These are phyloP conservation scores for Luffa aegyptiaca DNA, from an alignment of 306 rosid genomes.

Conservation along the genomic window DNA sequence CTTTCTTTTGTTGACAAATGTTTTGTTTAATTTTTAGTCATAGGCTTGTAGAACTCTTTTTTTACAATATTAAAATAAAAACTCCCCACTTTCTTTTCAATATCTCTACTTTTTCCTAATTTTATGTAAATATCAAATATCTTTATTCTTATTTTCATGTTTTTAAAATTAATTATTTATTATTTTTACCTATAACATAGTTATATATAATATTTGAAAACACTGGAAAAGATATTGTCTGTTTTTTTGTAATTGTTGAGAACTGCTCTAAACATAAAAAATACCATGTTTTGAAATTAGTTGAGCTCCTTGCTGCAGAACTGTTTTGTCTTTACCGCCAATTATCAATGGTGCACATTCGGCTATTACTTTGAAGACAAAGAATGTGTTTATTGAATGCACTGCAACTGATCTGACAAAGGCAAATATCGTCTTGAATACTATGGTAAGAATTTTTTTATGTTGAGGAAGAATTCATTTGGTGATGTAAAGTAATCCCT, in stretches of 20 bases:
- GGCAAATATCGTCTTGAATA: constrained; percentile 88
- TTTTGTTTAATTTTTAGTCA: too few relatives aligned
- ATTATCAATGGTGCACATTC: constrained; percentile 91
- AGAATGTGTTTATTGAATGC: constrained; percentile 82
- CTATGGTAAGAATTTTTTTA: constrained; percentile 44
- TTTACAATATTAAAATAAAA: too few relatives aligned
- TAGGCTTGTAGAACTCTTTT: too few relatives aligned
- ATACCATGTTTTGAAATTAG: neutral
- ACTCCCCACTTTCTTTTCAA: too few relatives aligned
- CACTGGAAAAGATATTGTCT: neutral
- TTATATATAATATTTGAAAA: too few relatives aligned
- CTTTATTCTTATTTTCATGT: too few relatives aligned
- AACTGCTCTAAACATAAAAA: neutral
- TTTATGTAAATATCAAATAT: too few relatives aligned
- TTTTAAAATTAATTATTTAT: too few relatives aligned
- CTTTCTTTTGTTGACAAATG: neutral
- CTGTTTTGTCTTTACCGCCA: constrained; percentile 87
- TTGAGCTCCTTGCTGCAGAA: constrained; percentile 32
- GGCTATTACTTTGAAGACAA: constrained; percentile 79
- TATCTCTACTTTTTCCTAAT: too few relatives aligned
- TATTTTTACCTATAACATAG: too few relatives aligned
- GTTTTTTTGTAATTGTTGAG: neutral
- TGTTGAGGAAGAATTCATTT: constrained; percentile 1
- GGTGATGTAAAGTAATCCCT: constrained; percentile 7
- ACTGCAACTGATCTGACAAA: constrained; percentile 95